Percentiles rank a stretch among this genome's conserved stretches.
These are phyloP conservation scores for Arthonia radiata DNA, from an alignment of 495 filamentous ascomycete species.

Conservation along the genomic window DNA sequence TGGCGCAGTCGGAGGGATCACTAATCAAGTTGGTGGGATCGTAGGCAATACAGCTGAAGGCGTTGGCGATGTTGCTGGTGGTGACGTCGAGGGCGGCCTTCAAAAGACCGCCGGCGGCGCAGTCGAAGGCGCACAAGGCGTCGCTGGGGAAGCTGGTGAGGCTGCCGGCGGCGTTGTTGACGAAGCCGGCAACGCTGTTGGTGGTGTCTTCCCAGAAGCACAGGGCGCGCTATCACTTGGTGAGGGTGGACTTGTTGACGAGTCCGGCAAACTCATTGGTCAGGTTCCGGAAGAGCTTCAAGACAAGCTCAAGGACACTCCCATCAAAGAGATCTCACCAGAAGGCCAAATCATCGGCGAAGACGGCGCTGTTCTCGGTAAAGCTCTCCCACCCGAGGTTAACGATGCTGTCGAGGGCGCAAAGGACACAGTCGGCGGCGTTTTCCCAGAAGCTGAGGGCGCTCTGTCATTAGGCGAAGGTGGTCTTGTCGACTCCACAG, in stretches of 20 bases:
- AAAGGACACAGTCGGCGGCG: constrained; percentile 7
- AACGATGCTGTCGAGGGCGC: constrained; percentile 8
- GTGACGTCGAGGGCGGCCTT: constrained; percentile 19
- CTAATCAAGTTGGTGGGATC: constrained; percentile 29
- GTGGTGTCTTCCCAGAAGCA: too few species aligned
- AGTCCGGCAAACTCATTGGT: constrained; percentile 32
- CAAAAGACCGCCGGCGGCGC: constrained; percentile 24
- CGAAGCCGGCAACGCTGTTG: constrained; percentile 15
- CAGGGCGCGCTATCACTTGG: too few species aligned
- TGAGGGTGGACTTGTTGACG: constrained; percentile 29
- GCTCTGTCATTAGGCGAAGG: too few species aligned
- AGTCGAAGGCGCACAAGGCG: constrained; percentile 10
- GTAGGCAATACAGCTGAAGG: constrained; percentile 27
- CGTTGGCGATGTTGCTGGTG: constrained; percentile 25
- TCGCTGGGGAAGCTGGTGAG: constrained; percentile 11
- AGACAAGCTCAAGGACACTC: constrained; percentile 41
- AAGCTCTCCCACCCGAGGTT: constrained; percentile 27
- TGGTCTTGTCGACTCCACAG: too few species aligned
- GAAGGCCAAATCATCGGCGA: constrained; percentile 38
- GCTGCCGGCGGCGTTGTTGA: constrained; percentile 11
- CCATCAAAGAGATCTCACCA: constrained; percentile 32
- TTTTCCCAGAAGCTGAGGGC: too few species aligned
- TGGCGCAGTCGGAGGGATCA: constrained; percentile 5
- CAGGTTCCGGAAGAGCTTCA: constrained; percentile 33
- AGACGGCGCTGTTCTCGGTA: constrained; percentile 33